Base-by-base conservation (phyloP, 2,329 filamentous ascomycete genomes). In the Zalaria sp. region DNA sequence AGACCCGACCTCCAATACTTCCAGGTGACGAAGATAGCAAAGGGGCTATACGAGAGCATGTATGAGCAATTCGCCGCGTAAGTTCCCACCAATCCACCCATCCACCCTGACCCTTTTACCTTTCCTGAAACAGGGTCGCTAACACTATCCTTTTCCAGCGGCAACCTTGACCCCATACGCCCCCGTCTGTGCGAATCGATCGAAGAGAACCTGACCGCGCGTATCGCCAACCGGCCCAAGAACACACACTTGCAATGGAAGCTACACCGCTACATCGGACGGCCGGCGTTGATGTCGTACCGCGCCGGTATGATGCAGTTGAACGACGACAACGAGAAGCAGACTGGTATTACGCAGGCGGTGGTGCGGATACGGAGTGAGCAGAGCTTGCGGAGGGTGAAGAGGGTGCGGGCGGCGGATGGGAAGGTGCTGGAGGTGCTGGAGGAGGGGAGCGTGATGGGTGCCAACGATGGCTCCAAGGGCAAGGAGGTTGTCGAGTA, bases 401-500 rank as follows among this genome's bases (percentile, higher is more conserved):
- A 45, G 25, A 45, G 39, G 28, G 53, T 60, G 58, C 44, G 57
- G 61, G 40, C 54, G 35, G 38, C 51, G 38, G 54, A 56, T 48
- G 36, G 44, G 26, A 43, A 48, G 37, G 49, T 51, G 4, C 44
- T 44, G 27, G 48, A 49, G 35, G 45, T 55, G 61, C 28, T 58
- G 55, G 48, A 61, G 62, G 49, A 59, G 51, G 29, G 63, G 55
- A 38, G 43, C 28, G 48, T 51, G 10, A 63, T 62, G 52, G 51
- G 7, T 4, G 25, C 29, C 7, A 32, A 32, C n/a, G 29, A 7
- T 37, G 34, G 42, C 36, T 29, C 4, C 18, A 7, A 42, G 38
- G 47, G 58, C 40, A 63, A 63, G 53, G 61, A 63, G 46, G 61
- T 61, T 46, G 60, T 56, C 2, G 70, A 73, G 51, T 71, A 73